Percentiles rank a stretch among this genome's conserved stretches.
These are phyloP conservation scores for Candida pseudoglaebosa DNA, from an alignment of 805 yeast species.

Conservation along the genomic window DNA sequence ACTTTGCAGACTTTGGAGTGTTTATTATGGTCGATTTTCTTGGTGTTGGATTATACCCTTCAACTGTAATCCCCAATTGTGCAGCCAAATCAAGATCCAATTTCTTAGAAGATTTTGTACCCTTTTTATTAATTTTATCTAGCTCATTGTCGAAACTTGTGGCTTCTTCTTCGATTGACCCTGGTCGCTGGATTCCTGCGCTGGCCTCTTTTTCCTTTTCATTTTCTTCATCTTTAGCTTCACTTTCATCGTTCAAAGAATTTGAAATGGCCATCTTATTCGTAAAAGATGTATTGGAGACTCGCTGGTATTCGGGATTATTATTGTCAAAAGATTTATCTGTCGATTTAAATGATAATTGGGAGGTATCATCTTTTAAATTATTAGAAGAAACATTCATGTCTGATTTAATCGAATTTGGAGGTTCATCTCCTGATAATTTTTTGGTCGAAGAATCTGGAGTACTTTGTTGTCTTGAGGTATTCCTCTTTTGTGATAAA, in stretches of 20 bases:
- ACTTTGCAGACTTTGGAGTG: constrained; percentile 4
- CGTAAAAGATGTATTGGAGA: constrained; percentile 1
- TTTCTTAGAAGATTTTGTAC: constrained; percentile 5
- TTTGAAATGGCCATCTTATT: constrained; percentile 4
- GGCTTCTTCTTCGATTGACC: constrained; percentile 20
- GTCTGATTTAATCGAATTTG: background rate
- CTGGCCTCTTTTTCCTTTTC: no score
- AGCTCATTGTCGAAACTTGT: constrained; percentile 21
- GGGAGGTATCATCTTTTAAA: background rate
- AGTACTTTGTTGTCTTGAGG: background rate
- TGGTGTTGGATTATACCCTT: constrained; percentile 16
- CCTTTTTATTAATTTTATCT: constrained; percentile 12
- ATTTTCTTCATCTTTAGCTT: no score
- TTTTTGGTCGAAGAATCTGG: constrained; percentile 4
- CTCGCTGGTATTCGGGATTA: constrained; percentile 11
- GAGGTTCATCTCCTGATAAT: constrained; percentile 3
- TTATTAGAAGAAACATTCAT: background rate
- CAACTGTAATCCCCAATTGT: constrained; percentile 25
- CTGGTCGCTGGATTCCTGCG: background rate
- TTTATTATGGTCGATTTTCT: background rate
- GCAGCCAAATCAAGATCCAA: constrained; percentile 28
- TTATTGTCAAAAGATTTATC: constrained; percentile 23
- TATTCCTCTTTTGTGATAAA: background rate
- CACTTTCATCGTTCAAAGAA: no score
- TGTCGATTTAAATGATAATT: constrained; percentile 1